Conservation (phyloP, 148 eudicot genomes). For the Vaccinium myrtillus region DNA sequence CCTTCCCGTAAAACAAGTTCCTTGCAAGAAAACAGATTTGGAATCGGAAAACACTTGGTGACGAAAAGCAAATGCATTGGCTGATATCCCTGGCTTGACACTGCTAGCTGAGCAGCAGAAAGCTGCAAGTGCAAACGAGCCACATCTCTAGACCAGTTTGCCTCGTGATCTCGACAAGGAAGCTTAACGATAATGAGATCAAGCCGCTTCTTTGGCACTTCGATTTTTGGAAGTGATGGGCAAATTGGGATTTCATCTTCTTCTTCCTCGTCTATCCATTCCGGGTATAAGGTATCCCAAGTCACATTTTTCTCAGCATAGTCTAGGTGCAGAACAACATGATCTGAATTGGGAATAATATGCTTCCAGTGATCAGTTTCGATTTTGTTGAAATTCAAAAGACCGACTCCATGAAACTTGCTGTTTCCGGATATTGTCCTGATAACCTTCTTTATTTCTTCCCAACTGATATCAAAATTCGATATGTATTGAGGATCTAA, state of each 20-base stretch:
- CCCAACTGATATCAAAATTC: constrained; percentile 55
- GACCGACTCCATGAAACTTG: constrained; percentile 48
- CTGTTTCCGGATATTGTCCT: constrained; percentile 26
- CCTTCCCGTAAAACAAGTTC: constrained; percentile 64
- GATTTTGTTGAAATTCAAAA: constrained; percentile 56
- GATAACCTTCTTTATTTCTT: constrained; percentile 43
- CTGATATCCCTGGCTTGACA: constrained; percentile 42
- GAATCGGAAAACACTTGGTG: constrained; percentile 65
- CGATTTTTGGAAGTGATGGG: constrained; percentile 55
- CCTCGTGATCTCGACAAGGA: constrained; percentile 46
- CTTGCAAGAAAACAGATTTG: constrained; percentile 68
- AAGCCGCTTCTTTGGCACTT: constrained; percentile 44
- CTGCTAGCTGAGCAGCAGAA: constrained; percentile 59
- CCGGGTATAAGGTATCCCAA: constrained; percentile 70
- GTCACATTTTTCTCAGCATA: constrained; percentile 44
- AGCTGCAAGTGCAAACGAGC: constrained; percentile 75
- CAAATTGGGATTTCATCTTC: constrained; percentile 61
- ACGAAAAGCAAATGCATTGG: constrained; percentile 60
- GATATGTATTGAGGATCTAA: constrained; percentile 69
- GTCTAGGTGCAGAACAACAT: constrained; percentile 40
- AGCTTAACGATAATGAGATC: constrained; percentile 67
- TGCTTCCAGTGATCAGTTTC: constrained; percentile 50
- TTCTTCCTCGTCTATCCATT: constrained; percentile 91
- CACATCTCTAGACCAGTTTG: constrained; percentile 76
- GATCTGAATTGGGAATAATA: constrained; percentile 38